Evolutionary conservation across 768 basidiomycete species (phyloP).

Genomic region (Pisolithus sp.): DNA sequence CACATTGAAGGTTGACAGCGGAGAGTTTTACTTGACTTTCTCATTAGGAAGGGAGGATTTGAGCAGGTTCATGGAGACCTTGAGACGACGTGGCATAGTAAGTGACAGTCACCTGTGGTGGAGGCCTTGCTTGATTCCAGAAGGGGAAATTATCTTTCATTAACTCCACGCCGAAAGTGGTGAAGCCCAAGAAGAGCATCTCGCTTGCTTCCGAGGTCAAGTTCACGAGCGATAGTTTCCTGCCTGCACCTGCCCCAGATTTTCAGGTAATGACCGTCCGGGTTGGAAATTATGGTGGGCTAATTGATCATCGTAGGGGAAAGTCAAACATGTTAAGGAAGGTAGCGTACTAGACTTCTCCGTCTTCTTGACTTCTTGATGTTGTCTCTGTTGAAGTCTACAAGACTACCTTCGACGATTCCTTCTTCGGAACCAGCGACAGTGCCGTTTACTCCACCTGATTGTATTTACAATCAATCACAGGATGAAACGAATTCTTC

Average conservation of each 20-base stretch:
- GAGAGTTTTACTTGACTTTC: slow-evolving; percentile 31
- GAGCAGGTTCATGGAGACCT: slow-evolving; percentile 34
- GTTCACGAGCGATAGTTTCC: slow-evolving; percentile 17
- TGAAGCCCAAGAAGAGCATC: slow-evolving; percentile 14
- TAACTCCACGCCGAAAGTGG: slow-evolving; percentile 10
- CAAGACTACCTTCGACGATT: slow-evolving; percentile 21
- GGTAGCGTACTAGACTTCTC: slow-evolving; percentile 9
- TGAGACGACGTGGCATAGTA: slow-evolving; percentile 45
- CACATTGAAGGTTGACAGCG: slow-evolving; percentile 15
- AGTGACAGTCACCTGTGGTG: slow-evolving; percentile 8
- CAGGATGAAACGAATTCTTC: background rate
- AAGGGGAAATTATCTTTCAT: slow-evolving; percentile 27
- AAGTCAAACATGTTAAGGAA: slow-evolving; percentile 25
- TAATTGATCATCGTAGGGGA: slow-evolving; percentile 10
- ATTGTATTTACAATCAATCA: background rate
- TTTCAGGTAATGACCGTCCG: slow-evolving; percentile 17
- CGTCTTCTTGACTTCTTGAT: background rate
- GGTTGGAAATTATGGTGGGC: background rate
- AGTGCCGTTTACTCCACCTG: background rate
- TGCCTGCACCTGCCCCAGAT: slow-evolving; percentile 16
- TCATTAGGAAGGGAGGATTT: slow-evolving; percentile 29
- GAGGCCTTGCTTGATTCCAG: background rate
- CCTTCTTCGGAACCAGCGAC: background rate
- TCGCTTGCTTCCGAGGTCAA: slow-evolving; percentile 23
- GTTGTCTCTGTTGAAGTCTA: slow-evolving; percentile 17